These are phyloP conservation scores for Cardamine occulta DNA, from an alignment of 345 rosid genomes.

Conservation along the genomic window DNA sequence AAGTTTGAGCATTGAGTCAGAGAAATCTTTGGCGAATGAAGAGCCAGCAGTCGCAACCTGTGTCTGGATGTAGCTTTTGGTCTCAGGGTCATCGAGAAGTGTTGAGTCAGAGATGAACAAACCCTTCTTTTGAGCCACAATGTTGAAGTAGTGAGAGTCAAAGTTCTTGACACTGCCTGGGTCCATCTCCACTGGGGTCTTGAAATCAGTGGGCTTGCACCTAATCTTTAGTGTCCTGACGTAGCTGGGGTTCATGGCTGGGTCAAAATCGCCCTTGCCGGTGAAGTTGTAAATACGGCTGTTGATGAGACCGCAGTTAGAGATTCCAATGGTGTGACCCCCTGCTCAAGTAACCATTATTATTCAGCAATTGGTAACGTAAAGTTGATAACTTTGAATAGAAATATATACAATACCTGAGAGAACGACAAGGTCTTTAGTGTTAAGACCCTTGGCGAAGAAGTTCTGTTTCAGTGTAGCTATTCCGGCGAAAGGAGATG, in stretches of 20 bases:
- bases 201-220: constrained; percentile 52
- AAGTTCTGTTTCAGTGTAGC: constrained; percentile 44
- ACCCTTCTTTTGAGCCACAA: constrained; percentile 56
- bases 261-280: constrained; percentile 63
- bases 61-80: constrained; percentile 41
- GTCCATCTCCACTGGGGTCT: constrained; percentile 53
- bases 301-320: constrained; percentile 46
- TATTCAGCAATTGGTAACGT: not conserved
- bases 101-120: constrained; percentile 66
- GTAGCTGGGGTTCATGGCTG: constrained; percentile 56
- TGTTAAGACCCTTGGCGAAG: constrained; percentile 49
- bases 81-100: constrained; percentile 53
- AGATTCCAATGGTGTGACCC: constrained; percentile 67
- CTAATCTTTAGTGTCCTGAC: constrained; percentile 46
- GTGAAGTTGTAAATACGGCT: constrained; percentile 63
- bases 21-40: constrained; percentile 54
- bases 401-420: constrained; percentile 45
- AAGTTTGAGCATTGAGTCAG: constrained; percentile 63
- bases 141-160: constrained; percentile 53
- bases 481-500: constrained; percentile 50
- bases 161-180: constrained; percentile 65
- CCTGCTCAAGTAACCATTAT: constrained; percentile 43
- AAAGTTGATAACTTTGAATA: not conserved
- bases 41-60: constrained; percentile 44
- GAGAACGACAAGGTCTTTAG: constrained; percentile 59